Evolutionary conservation across 140 eudicot genomes (phyloP), one percentile per base, ranked within the genome.

Genomic region (Artemisia princeps): DNA sequence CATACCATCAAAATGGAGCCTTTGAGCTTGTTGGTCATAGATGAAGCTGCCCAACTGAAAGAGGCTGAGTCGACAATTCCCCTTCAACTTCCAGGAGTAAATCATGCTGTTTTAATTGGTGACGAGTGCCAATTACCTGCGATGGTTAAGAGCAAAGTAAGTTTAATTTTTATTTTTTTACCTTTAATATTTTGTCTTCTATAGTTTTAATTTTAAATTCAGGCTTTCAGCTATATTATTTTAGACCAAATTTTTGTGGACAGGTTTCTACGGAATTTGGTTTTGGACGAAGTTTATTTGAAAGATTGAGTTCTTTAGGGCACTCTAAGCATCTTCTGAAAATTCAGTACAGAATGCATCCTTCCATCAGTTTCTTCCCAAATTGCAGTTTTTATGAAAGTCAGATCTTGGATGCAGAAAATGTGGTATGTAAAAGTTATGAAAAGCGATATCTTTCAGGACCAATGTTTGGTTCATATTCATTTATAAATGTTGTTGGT

Each of bases 271-370:
- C 14, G 6, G 13, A 11, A 11, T 46, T 12, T 49, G n/a, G 76
- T 0, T 80, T 83, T 61, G 89, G 89, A 7, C 74, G 84, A 76
- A 86, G 94, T 42, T 75, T 86, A 40, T 86, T 86, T 69, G 81
- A 76, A 37, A 75, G 94, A 68, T 53, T 67, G 14, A 12, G 62
- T 51, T 49, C 16, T 53, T 53, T 86, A 61, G 85, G 87, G 10
- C 79, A 71, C 45, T 28, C 78, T 1, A 85, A 77, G 83, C 86
- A 82, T 22, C 78, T 85, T 13, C 82, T 85, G 14, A 70, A 77
- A 62, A 37, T 77, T 44, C 92, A 85, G 58, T 85, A 85, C 78
- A 57, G 92, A 64, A 85, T 85, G 92, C 92, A 85, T 65, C 92
- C 92, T 16, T 45, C 65, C 9, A 82, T 85, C 3, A 85, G 88